phyloP scores from a whole-genome alignment of 2,329 filamentous ascomycete genomes.

The Ilyonectria sp. region DNA sequence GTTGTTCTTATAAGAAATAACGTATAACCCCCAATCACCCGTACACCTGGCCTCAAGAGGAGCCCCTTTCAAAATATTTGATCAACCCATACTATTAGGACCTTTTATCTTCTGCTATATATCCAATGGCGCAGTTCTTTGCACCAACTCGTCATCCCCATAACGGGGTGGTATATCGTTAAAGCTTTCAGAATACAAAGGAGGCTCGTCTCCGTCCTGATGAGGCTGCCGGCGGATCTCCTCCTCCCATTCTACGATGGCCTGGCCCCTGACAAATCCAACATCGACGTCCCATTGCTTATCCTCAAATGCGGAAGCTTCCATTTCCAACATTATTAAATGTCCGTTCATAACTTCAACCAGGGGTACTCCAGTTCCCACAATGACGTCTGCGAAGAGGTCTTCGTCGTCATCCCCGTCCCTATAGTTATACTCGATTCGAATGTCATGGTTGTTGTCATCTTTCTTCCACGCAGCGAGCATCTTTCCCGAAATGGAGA shows the following conservation, averaged over 20 bases:
- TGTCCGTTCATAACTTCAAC: not conserved
- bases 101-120: too few species aligned
- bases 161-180: not conserved
- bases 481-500: conserved; percentile 1
- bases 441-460: not conserved
- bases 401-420: not conserved
- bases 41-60: too few species aligned
- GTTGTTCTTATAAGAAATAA: too few species aligned
- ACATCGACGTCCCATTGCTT: conserved; percentile 12
- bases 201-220: not conserved
- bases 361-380: conserved; percentile 10
- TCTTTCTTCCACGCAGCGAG: not conserved
- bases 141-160: too few species aligned
- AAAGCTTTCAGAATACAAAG: not conserved
- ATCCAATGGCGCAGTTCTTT: too few species aligned
- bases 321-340: not conserved
- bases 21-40: too few species aligned
- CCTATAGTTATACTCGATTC: not conserved
- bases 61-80: too few species aligned
- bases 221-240: not conserved
- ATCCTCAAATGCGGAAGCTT: not conserved
- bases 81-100: too few species aligned
- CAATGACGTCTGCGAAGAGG: not conserved
- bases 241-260: conserved; percentile 8
- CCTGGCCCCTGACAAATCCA: not conserved